phyloP scores from a whole-genome alignment of 257 asterid genomes.

The Anisodus acutangulus region DNA sequence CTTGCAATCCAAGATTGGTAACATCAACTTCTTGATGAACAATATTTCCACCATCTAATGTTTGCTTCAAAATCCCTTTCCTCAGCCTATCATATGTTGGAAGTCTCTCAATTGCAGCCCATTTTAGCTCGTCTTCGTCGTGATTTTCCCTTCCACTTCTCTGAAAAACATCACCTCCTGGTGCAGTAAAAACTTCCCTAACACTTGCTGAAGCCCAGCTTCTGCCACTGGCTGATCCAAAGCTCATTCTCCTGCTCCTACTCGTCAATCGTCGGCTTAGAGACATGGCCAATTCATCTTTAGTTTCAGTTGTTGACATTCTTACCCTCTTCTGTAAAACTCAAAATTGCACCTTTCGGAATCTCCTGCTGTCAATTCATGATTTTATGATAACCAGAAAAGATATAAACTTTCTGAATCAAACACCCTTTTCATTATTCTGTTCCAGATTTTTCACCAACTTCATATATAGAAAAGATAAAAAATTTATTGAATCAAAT shows the following conservation, averaged over 20 bases:
- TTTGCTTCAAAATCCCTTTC: slow-evolving; percentile 73
- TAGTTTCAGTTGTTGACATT: neutral
- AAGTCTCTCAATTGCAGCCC: slow-evolving; percentile 97
- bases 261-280: neutral
- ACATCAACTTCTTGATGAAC: slow-evolving; percentile 73
- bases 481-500: neutral
- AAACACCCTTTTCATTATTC: neutral
- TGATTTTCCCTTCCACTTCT: slow-evolving; percentile 65
- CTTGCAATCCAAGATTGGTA: slow-evolving; percentile 60
- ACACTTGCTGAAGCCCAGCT: neutral
- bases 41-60: slow-evolving; percentile 70
- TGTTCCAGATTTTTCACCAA: too few relatives aligned
- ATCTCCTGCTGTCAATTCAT: neutral
- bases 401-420: neutral
- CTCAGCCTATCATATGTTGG: slow-evolving; percentile 85
- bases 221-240: neutral
- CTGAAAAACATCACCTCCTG: slow-evolving; percentile 70
- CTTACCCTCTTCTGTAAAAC: neutral
- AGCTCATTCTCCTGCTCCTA: neutral
- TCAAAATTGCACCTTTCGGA: neutral
- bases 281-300: slow-evolving; percentile 4
- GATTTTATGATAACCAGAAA: neutral
- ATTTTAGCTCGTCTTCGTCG: slow-evolving; percentile 83
- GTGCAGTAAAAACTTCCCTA: slow-evolving; percentile 47
- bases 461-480: neutral